Evolutionary conservation across 345 rosid species (phyloP).

Genomic region (Abelmoschus esculentus): DNA sequence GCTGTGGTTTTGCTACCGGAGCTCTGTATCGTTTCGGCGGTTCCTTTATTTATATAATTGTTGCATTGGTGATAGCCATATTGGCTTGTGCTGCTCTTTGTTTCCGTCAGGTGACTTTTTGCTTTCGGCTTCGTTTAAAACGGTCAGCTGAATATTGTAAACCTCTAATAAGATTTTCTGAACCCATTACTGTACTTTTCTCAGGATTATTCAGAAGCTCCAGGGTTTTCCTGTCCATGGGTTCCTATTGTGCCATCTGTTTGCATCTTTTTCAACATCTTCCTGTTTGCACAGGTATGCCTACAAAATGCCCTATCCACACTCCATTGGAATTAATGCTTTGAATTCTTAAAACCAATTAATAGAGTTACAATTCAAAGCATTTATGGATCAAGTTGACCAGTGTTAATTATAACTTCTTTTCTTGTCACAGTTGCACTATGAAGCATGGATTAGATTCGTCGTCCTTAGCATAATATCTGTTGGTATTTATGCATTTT

Average conservation of each 20-base stretch:
- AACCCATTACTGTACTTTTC: conserved; percentile 11
- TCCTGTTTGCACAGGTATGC: conserved; percentile 89
- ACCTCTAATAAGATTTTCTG: neutral
- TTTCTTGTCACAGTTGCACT: conserved; percentile 53
- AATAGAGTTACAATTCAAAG: neutral
- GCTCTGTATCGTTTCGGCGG: conserved; percentile 48
- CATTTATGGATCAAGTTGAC: neutral
- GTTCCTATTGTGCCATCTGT: conserved; percentile 74
- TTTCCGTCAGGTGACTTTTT: conserved; percentile 49
- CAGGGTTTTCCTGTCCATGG: conserved; percentile 79
- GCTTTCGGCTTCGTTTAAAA: neutral
- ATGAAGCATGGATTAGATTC: conserved; percentile 91
- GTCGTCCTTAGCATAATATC: conserved; percentile 55
- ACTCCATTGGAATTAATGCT: neutral
- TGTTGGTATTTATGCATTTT: conserved; percentile 56
- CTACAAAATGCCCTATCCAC: neutral
- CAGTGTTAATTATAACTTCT: neutral
- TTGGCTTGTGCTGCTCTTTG: conserved; percentile 53
- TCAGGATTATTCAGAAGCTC: conserved; percentile 54
- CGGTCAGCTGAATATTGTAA: neutral
- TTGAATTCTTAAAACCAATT: neutral
- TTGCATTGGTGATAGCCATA: conserved; percentile 44
- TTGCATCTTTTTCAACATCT: conserved; percentile 87
- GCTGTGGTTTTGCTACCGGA: conserved; percentile 75
- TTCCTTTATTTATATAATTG: conserved; percentile 39